phyloP scores from a whole-genome alignment of 2,329 filamentous ascomycete genomes.

The Talaromyces verruculosus region DNA sequence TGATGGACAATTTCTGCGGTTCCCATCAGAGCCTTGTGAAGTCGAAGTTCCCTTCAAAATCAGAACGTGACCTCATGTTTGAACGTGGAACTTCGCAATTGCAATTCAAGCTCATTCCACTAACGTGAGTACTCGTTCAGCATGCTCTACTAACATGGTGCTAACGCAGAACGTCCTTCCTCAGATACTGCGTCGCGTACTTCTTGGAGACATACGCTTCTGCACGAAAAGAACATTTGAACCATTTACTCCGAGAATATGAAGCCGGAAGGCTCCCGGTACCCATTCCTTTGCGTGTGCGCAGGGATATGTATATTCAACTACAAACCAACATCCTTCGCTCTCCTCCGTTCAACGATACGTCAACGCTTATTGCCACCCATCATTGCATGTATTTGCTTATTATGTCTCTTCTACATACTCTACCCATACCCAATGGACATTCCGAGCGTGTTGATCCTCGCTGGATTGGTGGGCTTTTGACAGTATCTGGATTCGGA shows the following conservation, averaged over 20 bases:
- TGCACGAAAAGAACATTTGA: constrained; percentile 40
- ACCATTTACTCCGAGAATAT: constrained; percentile 39
- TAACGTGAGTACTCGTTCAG: constrained; percentile 36
- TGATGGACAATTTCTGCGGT: constrained; percentile 41
- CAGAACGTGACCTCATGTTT: constrained; percentile 36
- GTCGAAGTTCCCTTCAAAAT: constrained; percentile 34
- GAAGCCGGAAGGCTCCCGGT: constrained; percentile 41
- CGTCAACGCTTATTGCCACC: constrained; percentile 40
- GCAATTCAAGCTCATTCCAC: constrained; percentile 42
- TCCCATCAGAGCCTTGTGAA: constrained; percentile 34
- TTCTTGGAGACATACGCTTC: constrained; percentile 43
- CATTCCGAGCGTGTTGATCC: constrained; percentile 34
- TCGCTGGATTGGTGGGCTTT: constrained; percentile 43
- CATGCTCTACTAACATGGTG: not conserved
- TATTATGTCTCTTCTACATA: constrained; percentile 40
- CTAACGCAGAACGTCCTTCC: constrained; percentile 5
- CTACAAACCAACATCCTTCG: constrained; percentile 41
- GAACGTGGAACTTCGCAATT: constrained; percentile 36
- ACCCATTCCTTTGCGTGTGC: constrained; percentile 36
- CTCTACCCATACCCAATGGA: constrained; percentile 35
- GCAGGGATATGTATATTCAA: constrained; percentile 38
- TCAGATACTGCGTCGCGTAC: constrained; percentile 44
- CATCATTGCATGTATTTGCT: constrained; percentile 45
- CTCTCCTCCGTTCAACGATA: constrained; percentile 43
- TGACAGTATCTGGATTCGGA: constrained; percentile 40